Evolutionary conservation across 2,329 filamentous ascomycete species (phyloP).

Genomic region (Cladosporium sp.): DNA sequence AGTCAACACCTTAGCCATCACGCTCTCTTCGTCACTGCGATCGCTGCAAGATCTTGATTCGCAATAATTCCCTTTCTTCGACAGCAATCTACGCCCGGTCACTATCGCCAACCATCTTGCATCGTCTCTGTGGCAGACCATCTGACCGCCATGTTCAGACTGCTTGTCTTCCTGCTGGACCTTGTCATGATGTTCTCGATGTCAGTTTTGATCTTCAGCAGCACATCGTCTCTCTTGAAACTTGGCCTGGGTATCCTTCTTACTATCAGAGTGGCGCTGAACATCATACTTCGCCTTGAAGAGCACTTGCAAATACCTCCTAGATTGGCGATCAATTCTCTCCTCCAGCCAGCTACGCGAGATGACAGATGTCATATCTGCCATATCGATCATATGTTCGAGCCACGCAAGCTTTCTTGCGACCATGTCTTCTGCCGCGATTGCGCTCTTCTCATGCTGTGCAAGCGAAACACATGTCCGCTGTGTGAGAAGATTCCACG

Average conservation of each 20-base stretch:
- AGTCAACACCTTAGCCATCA: too few species aligned
- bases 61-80: neutral
- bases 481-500: neutral
- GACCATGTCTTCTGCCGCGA: conserved; percentile 13
- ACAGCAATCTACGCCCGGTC: neutral
- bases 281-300: neutral
- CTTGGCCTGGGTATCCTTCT: neutral
- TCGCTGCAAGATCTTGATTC: neutral
- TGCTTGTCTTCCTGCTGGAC: neutral
- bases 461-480: conserved; percentile 2
- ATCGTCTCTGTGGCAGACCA: neutral
- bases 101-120: neutral
- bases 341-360: neutral
- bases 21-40: too few species aligned
- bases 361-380: neutral
- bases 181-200: neutral
- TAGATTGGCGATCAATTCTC: neutral
- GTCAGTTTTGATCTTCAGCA: neutral
- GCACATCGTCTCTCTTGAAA: neutral
- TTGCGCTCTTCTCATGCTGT: conserved; percentile 7
- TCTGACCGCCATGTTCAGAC: neutral
- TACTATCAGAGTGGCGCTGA: neutral
- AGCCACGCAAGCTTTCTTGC: conserved; percentile 6
- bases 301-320: neutral
- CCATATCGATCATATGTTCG: neutral